phyloP scores from a whole-genome alignment of 768 basidiomycete species.

The Suillus alpinus region DNA sequence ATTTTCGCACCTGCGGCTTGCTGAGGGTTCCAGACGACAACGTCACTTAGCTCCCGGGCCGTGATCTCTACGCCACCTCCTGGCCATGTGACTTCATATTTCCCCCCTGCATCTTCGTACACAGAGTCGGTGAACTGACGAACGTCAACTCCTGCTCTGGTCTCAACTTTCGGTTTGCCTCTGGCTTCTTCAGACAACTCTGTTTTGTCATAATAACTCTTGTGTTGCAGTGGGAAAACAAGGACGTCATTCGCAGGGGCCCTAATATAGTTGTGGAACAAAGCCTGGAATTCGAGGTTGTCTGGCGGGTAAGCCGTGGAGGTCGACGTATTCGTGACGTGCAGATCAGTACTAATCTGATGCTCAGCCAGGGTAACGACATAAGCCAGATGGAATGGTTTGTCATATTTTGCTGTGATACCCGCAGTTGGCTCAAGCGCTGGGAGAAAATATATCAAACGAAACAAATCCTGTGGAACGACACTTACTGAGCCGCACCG shows the following conservation, averaged over 20 bases:
- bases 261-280: slow-evolving; percentile 89
- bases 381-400: slow-evolving; percentile 71
- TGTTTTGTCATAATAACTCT: slow-evolving; percentile 80
- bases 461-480: neutral
- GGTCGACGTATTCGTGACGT: slow-evolving; percentile 69
- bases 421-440: slow-evolving; percentile 62
- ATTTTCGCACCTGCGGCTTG: slow-evolving; percentile 66
- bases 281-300: slow-evolving; percentile 81
- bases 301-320: slow-evolving; percentile 37
- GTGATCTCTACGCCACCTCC: slow-evolving; percentile 53
- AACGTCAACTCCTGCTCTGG: slow-evolving; percentile 64
- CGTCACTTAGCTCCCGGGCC: slow-evolving; percentile 61
- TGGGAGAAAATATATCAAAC: slow-evolving; percentile 23
- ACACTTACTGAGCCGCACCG: slow-evolving; percentile 71
- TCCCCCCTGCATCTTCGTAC: slow-evolving; percentile 60
- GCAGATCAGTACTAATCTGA: slow-evolving; percentile 74
- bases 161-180: slow-evolving; percentile 52
- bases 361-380: slow-evolving; percentile 76
- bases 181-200: slow-evolving; percentile 51
- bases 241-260: slow-evolving; percentile 58
- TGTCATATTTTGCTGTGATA: slow-evolving; percentile 58
- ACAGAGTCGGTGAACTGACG: slow-evolving; percentile 68
- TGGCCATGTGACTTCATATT: slow-evolving; percentile 61
- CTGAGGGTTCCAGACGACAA: slow-evolving; percentile 96
- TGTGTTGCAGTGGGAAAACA: slow-evolving; percentile 61